Percentiles rank a stretch among this genome's conserved stretches.
Evolutionary conservation across 768 basidiomycete species (phyloP).

Genomic region (Tulasnella sp.): DNA sequence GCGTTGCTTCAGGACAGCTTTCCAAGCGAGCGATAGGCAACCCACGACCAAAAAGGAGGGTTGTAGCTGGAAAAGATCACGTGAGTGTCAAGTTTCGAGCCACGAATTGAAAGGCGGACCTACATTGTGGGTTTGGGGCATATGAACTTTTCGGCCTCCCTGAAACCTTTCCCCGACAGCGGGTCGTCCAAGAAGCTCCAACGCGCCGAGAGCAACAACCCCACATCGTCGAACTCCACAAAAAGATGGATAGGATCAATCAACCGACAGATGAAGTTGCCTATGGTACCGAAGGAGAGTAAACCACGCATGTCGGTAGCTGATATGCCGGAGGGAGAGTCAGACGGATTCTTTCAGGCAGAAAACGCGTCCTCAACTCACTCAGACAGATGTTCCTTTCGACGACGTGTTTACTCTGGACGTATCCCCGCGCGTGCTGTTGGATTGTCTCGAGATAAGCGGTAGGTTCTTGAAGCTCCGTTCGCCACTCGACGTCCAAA

Average conservation of each 20-base stretch:
- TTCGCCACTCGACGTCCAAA: too few relatives aligned
- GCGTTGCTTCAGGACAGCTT: background rate
- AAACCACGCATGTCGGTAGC: background rate
- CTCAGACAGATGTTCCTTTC: background rate
- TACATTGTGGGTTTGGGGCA: background rate
- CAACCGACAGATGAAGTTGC: background rate
- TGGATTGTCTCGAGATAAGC: too few relatives aligned
- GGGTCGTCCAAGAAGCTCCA: background rate
- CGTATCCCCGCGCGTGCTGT: background rate
- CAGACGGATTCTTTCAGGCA: background rate
- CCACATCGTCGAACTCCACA: background rate
- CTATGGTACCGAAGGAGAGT: background rate
- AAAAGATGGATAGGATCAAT: background rate
- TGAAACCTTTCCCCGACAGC: background rate
- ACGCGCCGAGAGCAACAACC: background rate
- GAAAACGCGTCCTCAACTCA: background rate
- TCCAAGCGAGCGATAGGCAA: background rate
- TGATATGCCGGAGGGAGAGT: background rate
- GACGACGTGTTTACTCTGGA: background rate
- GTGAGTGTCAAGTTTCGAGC: background rate
- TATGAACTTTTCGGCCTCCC: background rate
- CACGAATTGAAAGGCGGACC: background rate
- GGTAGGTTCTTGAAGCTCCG: too few relatives aligned
- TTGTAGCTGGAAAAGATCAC: background rate
- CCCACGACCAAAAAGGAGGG: background rate